Base-by-base conservation (phyloP, 768 basidiomycete species). In the Phlegmacium glaucopus region DNA sequence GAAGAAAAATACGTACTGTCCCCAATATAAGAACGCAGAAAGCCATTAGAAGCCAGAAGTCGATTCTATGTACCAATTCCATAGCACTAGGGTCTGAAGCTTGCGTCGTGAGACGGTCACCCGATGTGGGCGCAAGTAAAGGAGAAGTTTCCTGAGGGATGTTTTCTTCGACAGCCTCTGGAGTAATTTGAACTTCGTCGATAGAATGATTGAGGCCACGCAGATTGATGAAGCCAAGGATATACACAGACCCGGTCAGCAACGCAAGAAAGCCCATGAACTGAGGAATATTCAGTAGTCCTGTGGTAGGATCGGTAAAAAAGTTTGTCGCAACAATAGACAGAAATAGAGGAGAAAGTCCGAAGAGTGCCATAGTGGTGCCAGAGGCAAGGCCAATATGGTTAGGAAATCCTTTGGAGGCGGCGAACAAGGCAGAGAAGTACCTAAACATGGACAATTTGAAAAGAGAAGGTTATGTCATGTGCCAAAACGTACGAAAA, bases 281-380 rank as follows among this genome's bases (percentile, higher is more conserved):
- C 10, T 52, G 50, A 11, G 69, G 18, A 59, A 77, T 58, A 70
- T 76, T 52, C 65, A 77, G 41, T 68, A 70, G 37, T 26, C 75
- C 76, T 18, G 69, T 70, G 40, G 64, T 60, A 10, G 64, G 53
- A 32, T 71, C 65, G 4, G 77, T 80, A 63, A 90, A 90, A 59
- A 71, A 80, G 12, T 47, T 67, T 4, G 84, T 79, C 4, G 85
- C 87, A 30, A 90, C 50, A 17, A 76, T 48, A 16, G 88, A 84
- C 6, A 90, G 74, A 54, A 87, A 79, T 16, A 90, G 69, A 0
- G 90, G 90, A 0, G 90, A 92, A 28, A 90, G 74, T n/a, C 90
- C 87, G 57, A 90, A 90, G 17, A 90, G 66, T 2, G 87, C 79
- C 73, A 82, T 82, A 58, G 76, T 83, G 9, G 71, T 65, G 4